Evolutionary conservation across 2,329 filamentous ascomycete genomes (phyloP).

Genomic region (Xylaria sp.): DNA sequence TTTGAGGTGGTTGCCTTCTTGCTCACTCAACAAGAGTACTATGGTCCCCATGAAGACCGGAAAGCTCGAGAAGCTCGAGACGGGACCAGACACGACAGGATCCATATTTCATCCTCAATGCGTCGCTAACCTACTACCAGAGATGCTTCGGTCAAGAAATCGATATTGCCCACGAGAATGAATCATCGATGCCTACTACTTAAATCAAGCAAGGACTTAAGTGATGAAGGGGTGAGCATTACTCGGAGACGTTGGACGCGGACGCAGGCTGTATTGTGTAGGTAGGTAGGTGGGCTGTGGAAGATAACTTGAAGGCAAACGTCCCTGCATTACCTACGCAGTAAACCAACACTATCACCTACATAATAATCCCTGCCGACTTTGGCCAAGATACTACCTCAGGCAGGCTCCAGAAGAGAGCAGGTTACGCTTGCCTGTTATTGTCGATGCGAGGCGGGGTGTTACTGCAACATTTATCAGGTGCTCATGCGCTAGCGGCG

Average conservation of each 20-base stretch:
- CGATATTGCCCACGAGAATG: too few relatives aligned
- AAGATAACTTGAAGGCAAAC: neutral
- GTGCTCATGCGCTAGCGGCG: conserved; percentile 10
- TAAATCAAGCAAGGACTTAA: too few relatives aligned
- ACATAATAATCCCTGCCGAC: neutral
- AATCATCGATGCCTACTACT: too few relatives aligned
- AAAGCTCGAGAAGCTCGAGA: neutral
- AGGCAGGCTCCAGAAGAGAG: neutral
- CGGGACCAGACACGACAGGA: neutral
- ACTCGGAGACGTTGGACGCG: too few relatives aligned
- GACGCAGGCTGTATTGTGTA: too few relatives aligned
- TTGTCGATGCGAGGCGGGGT: neutral
- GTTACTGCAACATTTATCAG: neutral
- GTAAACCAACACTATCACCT: neutral
- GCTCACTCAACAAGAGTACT: neutral
- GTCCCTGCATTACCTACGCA: neutral
- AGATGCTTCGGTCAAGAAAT: neutral
- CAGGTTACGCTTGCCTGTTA: too few relatives aligned
- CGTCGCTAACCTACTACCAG: neutral
- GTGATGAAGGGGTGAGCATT: too few relatives aligned
- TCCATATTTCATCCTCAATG: neutral
- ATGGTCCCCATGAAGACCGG: neutral
- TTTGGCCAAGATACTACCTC: neutral
- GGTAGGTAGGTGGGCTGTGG: neutral
- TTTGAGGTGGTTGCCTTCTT: neutral